Evolutionary conservation across 2,329 filamentous ascomycete species (phyloP), one percentile per base, ranked within the genome.

Genomic region (Clonostachys byssicola): DNA sequence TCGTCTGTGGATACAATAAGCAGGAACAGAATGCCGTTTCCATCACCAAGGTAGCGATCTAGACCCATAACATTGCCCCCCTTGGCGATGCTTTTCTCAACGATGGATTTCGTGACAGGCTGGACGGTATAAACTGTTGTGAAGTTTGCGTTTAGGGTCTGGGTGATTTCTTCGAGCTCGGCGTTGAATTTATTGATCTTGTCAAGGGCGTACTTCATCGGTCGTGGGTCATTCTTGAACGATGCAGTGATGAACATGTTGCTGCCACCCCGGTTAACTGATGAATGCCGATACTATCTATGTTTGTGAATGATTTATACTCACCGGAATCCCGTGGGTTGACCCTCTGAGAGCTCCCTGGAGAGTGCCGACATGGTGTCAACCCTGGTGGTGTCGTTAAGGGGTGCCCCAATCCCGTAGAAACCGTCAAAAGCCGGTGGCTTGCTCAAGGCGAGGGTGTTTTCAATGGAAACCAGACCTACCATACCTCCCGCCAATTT

Each of bases 171-270:
- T 47, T 61, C 56, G 2, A 61, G 54, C 12, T 58, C 50, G 14
- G 51, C 38, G 43, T 58, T 60, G 9, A 70, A 52, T 14, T 52
- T 40, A 14, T 60, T 51, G 51, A 64, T 64, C 44, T 62, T 57
- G 1, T 63, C 56, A 1, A 57, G 54, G 6, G 63, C 61, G 40
- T 66, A 64, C 30, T 54, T 48, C 16, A 71, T 54, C 6, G 68
- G 58, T 18, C 58, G 57, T 1, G 59, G 54, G 42, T 69, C 61
- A 47, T 69, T 70, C 44, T 66, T 62, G 51, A 68, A 62, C 0
- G 60, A 54, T 9, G 57, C 47, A 0, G 66, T 65, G 51, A 64
- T 67, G 67, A 68, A 71, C 2, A 58, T 56, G 41, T 65, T 62
- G 39, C 58, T 62, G 36, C 17, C 36, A 39, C 7, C 12, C 36